Conservation (phyloP, 2,329 filamentous ascomycete genomes). For the Lecanicillium sp. region DNA sequence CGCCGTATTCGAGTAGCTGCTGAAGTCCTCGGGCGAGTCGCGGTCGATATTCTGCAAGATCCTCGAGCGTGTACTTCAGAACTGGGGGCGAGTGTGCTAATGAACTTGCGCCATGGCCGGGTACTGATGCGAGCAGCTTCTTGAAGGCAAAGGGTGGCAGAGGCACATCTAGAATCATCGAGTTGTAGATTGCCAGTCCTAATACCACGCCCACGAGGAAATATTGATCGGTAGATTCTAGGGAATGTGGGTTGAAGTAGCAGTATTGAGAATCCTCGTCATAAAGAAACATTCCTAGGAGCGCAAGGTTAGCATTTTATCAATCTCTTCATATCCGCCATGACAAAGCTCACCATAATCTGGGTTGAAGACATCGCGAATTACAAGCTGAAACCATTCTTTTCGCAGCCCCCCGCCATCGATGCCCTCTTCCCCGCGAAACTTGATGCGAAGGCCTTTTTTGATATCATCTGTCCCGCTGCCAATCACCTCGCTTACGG, state of each 20-base stretch:
- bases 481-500: constrained; percentile 79
- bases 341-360: constrained; percentile 74
- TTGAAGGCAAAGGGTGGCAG: constrained; percentile 85
- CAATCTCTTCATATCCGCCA: too few relatives aligned
- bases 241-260: constrained; percentile 87
- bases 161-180: constrained; percentile 82
- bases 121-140: constrained; percentile 74
- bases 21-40: constrained; percentile 67
- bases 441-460: constrained; percentile 80
- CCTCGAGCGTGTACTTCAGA: constrained; percentile 72
- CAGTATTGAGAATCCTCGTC: constrained; percentile 87
- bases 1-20: constrained; percentile 74
- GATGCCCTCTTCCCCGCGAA: constrained; percentile 82
- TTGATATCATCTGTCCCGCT: constrained; percentile 80
- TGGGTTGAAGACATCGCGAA: constrained; percentile 85
- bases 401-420: constrained; percentile 86
- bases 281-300: constrained; percentile 77
- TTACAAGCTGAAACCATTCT: constrained; percentile 87
- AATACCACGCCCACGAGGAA: constrained; percentile 84
- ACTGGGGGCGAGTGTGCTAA: constrained; percentile 51
- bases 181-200: constrained; percentile 90
- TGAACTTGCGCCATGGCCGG: constrained; percentile 49
- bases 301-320: constrained; percentile 16
- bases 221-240: constrained; percentile 88
- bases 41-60: constrained; percentile 77